Evolutionary conservation across 371 early-diverging fungal genomes (phyloP), one percentile per base, ranked within the genome.

Genomic region (Apophysomyces ossiformis): DNA sequence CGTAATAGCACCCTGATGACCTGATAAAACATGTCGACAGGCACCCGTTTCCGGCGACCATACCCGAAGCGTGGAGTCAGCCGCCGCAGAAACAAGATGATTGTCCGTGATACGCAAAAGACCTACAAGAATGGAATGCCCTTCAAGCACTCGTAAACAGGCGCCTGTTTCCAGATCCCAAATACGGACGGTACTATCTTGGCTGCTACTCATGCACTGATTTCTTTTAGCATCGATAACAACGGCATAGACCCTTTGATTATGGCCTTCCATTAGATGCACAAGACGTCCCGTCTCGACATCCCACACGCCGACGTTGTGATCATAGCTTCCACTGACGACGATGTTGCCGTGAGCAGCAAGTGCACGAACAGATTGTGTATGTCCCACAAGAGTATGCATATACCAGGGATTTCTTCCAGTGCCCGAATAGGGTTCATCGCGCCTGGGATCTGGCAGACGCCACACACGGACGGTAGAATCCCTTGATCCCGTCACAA

Each of bases 401-500:
- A 88, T 69, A 41, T 89, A 86, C 74, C 83, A 89, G 8, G 84
- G 82, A 70, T 88, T 89, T 47, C 69, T 71, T 26, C 82, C 76
- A 32, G 68, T 60, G 26, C 67, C 73, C 6, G 61, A n/a, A 37
- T 77, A 81, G n/a, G 87, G 82, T 38, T 79, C 73, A 62, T 92
- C 89, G 90, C 26, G 95, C 44, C 67, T 69, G 0, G 88, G 85
- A 63, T 91, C 82, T 0, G 99, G 98, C 37, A 98, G 79, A 36
- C 86, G 77, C 99, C 99, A 99, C 1, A 99, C 96, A 5, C 93
- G 82, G 37, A 99, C 72, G 0, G 95, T 95, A 7, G 96, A 92
- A 75, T 99, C 99, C 61, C 99, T 87, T 12, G 98, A 97, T 4
- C 99, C 99, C 0, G 97, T 96, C 7, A 99, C 93, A 62, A 99